Evolutionary conservation across 306 rosid species (phyloP), one percentile per base, ranked within the genome.

Genomic region (Trifolium fragiferum): DNA sequence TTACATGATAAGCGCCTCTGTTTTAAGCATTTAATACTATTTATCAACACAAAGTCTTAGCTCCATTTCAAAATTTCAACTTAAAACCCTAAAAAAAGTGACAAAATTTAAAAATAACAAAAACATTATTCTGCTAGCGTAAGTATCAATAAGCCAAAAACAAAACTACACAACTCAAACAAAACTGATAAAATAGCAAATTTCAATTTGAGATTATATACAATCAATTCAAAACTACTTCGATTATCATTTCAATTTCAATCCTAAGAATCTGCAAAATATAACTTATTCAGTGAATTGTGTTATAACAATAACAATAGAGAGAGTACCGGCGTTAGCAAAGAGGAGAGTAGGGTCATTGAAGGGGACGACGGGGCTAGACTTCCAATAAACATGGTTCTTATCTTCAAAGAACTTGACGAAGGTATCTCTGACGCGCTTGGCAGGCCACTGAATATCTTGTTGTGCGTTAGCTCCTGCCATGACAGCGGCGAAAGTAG

Each of bases 281-380:
- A 10, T 12, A 40, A 40, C 3, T 12, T 19, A 9, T 66, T 66
- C 10, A 19, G 50, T 19, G 10, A 37, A 30, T 30, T 30, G 6
- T 30, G 33, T 30, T 30, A 62, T 32, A 10, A 63, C 27, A 18
- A 35, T 5, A 27, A 30, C 5, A 63, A 16, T 37, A 30, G 13
- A 15, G 20, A 46, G 65, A 72, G 44, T 38, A 93, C 98, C 98
- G 30, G 98, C 96, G 75, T 93, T 93, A 7, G 93, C 93, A 13
- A 93, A 93, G 55, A 93, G 93, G 43, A 93, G 94, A 43, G 97
- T 91, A 0, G 96, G 98, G 65, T 93, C 97, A 30, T 91, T 93
- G 86, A 76, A 76, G 25, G 98, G 98, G 1, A 93, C 98, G 15
- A 93, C 98, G 0, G 97, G 97, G 79, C 98, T 93, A 18, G 97